phyloP scores from a whole-genome alignment of 148 eudicot species.

The Fagopyrum tataricum region DNA sequence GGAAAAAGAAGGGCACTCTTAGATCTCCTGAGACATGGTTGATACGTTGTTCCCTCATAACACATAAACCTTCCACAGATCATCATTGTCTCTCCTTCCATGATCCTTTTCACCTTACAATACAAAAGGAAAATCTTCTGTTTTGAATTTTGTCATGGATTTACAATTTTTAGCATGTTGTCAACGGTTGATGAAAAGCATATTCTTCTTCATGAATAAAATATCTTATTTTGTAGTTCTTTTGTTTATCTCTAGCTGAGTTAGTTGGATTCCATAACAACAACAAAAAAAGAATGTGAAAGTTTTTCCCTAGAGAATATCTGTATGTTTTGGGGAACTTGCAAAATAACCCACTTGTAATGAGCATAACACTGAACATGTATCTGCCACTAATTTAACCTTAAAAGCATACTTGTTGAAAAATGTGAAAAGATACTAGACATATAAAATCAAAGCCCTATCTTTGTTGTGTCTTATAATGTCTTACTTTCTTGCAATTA shows the following conservation, averaged over 20 bases:
- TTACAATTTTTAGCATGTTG: slow-evolving; percentile 23
- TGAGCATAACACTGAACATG: neutral
- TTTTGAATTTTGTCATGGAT: slow-evolving; percentile 36
- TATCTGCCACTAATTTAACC: neutral
- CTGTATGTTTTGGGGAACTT: neutral
- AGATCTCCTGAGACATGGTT: neutral
- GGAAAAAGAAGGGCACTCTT: neutral
- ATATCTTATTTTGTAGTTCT: slow-evolving; percentile 4
- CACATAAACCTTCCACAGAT: slow-evolving; percentile 9
- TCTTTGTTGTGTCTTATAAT: neutral
- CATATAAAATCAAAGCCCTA: neutral
- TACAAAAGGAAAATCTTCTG: slow-evolving; percentile 20
- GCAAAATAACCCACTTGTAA: neutral
- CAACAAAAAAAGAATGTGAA: no score
- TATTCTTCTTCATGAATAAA: slow-evolving; percentile 20
- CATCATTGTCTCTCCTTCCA: slow-evolving; percentile 12
- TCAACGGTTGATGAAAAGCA: slow-evolving; percentile 17
- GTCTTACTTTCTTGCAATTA: neutral
- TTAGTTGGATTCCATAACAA: slow-evolving; percentile 5
- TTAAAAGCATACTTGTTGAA: neutral
- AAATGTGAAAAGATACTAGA: neutral
- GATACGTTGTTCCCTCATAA: neutral
- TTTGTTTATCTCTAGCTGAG: neutral
- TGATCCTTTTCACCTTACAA: slow-evolving; percentile 23
- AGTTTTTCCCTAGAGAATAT: neutral